These are phyloP conservation scores for Phoma sp. DNA, from an alignment of 2,329 filamentous ascomycete genomes.

Conservation along the genomic window DNA sequence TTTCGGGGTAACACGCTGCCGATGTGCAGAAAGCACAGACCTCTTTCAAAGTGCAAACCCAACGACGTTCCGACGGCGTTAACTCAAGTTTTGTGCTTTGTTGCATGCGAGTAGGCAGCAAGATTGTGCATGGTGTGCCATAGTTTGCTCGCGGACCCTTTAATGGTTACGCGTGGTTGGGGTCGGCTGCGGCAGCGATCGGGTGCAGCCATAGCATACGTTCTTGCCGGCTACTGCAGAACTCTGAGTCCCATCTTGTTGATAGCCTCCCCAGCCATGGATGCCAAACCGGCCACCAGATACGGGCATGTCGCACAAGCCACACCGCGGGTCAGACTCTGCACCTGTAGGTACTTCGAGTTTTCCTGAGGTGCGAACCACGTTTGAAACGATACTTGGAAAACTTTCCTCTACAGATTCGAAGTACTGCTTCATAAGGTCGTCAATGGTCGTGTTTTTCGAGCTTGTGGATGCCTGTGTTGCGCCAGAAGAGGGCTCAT, in stretches of 20 bases:
- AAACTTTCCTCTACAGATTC: constrained; percentile 84
- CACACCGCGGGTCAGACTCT: constrained; percentile 57
- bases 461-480: constrained; percentile 62
- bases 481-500: constrained; percentile 30
- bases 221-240: constrained; percentile 26
- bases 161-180: no score
- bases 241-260: constrained; percentile 51
- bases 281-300: constrained; percentile 69
- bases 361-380: constrained; percentile 90
- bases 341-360: constrained; percentile 61
- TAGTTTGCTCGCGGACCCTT: not conserved
- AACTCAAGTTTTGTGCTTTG: no score
- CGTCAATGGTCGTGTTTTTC: constrained; percentile 86
- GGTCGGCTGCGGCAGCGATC: constrained; percentile 54
- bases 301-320: constrained; percentile 73
- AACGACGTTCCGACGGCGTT: no score
- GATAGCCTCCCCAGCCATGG: constrained; percentile 66
- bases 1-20: not conserved
- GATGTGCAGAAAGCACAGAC: constrained; percentile 1
- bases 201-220: constrained; percentile 78
- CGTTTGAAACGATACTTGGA: constrained; percentile 91
- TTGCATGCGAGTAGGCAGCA: no score
- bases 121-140: no score
- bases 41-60: not conserved
- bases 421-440: constrained; percentile 90